Percentiles rank a stretch among this genome's conserved stretches.
These are phyloP conservation scores for Candida maltosa DNA, from an alignment of 805 yeast species.

Conservation along the genomic window DNA sequence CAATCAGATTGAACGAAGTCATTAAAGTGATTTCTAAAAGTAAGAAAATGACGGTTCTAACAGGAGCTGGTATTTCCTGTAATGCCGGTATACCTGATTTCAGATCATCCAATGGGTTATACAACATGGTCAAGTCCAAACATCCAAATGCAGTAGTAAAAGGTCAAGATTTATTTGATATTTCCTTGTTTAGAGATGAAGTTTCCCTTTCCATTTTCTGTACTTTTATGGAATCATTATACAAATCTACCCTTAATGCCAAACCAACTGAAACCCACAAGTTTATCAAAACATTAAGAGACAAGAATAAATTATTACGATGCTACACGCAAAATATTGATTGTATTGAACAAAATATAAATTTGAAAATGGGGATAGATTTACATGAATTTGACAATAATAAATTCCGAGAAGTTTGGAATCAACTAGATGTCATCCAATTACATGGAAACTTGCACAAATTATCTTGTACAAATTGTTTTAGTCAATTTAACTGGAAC, in stretches of 20 bases:
- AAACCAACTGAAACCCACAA: slow-evolving; percentile 81
- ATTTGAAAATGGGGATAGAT: slow-evolving; percentile 57
- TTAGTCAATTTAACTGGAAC: slow-evolving; percentile 58
- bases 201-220: slow-evolving; percentile 72
- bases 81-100: slow-evolving; percentile 98
- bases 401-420: slow-evolving; percentile 48
- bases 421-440: slow-evolving; percentile 73
- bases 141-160: slow-evolving; percentile 62
- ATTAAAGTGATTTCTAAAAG: slow-evolving; percentile 47
- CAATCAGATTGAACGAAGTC: slow-evolving; percentile 35
- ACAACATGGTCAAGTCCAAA: slow-evolving; percentile 64
- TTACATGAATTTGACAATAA: slow-evolving; percentile 20
- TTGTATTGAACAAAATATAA: slow-evolving; percentile 69
- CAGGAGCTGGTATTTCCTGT: slow-evolving; percentile 97
- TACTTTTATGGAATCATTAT: slow-evolving; percentile 81
- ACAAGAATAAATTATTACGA: slow-evolving; percentile 64
- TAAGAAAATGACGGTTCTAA: slow-evolving; percentile 62
- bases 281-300: slow-evolving; percentile 61
- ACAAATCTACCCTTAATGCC: slow-evolving; percentile 61
- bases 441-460: slow-evolving; percentile 85
- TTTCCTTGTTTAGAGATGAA: slow-evolving; percentile 70
- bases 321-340: slow-evolving; percentile 97
- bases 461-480: slow-evolving; percentile 75
- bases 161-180: slow-evolving; percentile 91
- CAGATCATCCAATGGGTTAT: slow-evolving; percentile 79